A percentile compares a stretch with the other conserved stretches of the same genome.
phyloP scores from a whole-genome alignment of 495 filamentous ascomycete species.

The Talaromyces ruber region DNA sequence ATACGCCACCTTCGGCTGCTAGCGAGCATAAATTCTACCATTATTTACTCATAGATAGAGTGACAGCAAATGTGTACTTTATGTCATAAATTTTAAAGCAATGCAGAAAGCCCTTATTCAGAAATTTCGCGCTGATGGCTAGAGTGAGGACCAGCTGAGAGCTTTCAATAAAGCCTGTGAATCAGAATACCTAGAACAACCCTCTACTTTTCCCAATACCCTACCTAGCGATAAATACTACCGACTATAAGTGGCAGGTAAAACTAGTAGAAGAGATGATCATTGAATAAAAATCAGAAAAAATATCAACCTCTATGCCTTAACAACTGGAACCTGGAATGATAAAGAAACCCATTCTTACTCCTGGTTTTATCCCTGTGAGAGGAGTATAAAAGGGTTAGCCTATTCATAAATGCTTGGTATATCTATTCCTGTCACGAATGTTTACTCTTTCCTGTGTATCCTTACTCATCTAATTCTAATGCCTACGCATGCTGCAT shows the following conservation, averaged over 20 bases:
- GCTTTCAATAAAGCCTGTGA: background rate
- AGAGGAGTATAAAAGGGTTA: too few species aligned
- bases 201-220: background rate
- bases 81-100: background rate
- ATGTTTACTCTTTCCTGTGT: too few species aligned
- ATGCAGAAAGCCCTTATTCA: background rate
- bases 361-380: too few species aligned
- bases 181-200: background rate
- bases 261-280: slow-evolving; percentile 4
- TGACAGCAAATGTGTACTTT: background rate
- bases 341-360: too few species aligned
- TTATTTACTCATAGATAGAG: background rate
- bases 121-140: background rate
- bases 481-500: background rate
- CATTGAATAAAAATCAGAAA: too few species aligned
- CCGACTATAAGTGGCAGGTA: slow-evolving; percentile 2
- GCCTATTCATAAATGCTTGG: too few species aligned
- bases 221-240: too few species aligned
- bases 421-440: too few species aligned
- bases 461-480: too few species aligned
- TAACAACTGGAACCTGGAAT: too few species aligned
- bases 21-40: background rate
- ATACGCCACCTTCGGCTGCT: background rate
- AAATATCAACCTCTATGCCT: too few species aligned
- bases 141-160: background rate